Conservation (phyloP, 805 yeast genomes). For the Wickerhamiella bombiphila region DNA sequence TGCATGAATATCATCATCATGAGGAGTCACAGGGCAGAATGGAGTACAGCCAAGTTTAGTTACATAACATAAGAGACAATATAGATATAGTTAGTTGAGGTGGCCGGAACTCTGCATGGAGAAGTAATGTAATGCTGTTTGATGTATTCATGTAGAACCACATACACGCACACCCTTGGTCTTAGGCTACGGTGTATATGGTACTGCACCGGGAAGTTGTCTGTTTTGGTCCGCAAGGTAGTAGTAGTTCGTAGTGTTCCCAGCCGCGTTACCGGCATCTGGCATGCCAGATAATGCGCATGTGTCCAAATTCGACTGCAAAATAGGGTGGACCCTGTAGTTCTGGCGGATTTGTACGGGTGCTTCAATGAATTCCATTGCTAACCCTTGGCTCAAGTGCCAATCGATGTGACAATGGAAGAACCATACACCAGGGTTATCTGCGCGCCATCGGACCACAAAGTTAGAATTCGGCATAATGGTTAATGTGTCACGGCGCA, state of each 20-base stretch:
- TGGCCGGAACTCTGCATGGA: too few species aligned
- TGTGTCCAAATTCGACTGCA: slow-evolving; percentile 42
- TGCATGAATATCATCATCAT: too few species aligned
- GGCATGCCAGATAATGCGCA: slow-evolving; percentile 47
- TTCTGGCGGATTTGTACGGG: slow-evolving; percentile 44
- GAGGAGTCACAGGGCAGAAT: too few species aligned
- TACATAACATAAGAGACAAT: too few species aligned
- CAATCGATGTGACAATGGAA: slow-evolving; percentile 99
- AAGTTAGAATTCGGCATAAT: slow-evolving; percentile 75
- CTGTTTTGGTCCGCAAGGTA: slow-evolving; percentile 63
- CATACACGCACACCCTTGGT: too few species aligned
- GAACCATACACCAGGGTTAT: slow-evolving; percentile 96
- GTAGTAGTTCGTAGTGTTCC: slow-evolving; percentile 41
- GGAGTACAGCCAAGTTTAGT: too few species aligned
- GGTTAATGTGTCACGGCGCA: slow-evolving; percentile 69
- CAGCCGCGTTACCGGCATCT: slow-evolving; percentile 79
- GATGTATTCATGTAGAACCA: too few species aligned
- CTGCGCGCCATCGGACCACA: slow-evolving; percentile 75
- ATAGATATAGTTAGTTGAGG: too few species aligned
- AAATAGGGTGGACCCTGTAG: slow-evolving; percentile 34
- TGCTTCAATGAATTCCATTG: slow-evolving; percentile 66
- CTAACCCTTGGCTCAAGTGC: slow-evolving; percentile 94
- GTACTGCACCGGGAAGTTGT: too few species aligned
- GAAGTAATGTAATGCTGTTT: too few species aligned
- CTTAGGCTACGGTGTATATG: too few species aligned